These are phyloP conservation scores for Candida maltosa DNA, from an alignment of 805 yeast genomes.

Conservation along the genomic window DNA sequence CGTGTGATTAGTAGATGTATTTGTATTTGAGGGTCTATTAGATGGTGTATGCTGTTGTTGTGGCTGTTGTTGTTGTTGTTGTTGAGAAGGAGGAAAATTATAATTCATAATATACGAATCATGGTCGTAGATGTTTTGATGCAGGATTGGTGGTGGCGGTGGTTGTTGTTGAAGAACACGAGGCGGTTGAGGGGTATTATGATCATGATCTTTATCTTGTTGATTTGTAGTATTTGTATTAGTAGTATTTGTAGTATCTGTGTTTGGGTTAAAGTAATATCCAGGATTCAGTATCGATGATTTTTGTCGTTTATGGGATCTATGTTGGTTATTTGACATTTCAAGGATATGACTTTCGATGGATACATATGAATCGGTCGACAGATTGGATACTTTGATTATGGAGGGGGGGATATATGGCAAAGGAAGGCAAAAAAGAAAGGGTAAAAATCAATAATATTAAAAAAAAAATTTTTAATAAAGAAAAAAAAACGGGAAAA, in stretches of 20 bases:
- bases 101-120: neutral
- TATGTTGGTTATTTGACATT: conserved; percentile 16
- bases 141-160: conserved; percentile 2
- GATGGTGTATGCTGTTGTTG: too few relatives aligned
- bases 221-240: too few relatives aligned
- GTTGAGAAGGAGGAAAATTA: neutral
- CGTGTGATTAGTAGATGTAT: neutral
- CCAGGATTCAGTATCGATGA: conserved; percentile 25
- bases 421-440: too few relatives aligned
- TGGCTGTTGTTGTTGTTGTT: too few relatives aligned
- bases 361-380: too few relatives aligned
- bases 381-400: too few relatives aligned
- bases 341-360: too few relatives aligned
- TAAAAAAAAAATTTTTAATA: too few relatives aligned
- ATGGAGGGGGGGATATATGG: too few relatives aligned
- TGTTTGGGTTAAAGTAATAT: neutral
- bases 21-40: conserved; percentile 2
- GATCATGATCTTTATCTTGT: conserved; percentile 2
- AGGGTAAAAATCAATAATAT: too few relatives aligned
- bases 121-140: conserved; percentile 1
- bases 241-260: too few relatives aligned
- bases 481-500: too few relatives aligned
- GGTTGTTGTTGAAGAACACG: conserved; percentile 5
- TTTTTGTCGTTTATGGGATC: conserved; percentile 36
- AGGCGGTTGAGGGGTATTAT: conserved; percentile 1